Evolutionary conservation across 805 yeast species (phyloP).

Genomic region (Lipomyces yamanashiensis): DNA sequence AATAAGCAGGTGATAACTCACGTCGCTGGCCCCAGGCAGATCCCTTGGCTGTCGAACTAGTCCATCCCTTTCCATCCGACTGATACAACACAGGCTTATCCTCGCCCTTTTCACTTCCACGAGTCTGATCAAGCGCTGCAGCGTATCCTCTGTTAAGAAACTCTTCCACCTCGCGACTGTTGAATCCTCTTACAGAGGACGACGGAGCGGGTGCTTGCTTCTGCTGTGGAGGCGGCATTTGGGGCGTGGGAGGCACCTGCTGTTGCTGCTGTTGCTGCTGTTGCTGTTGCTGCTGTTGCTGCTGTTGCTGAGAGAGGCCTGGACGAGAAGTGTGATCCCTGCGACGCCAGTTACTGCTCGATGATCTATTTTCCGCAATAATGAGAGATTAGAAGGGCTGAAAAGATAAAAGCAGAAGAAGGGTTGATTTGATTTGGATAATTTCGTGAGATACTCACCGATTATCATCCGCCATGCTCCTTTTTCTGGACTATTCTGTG

Average conservation of each 20-base stretch:
- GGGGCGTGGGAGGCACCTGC: not conserved
- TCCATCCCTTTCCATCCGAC: slow-evolving; percentile 32
- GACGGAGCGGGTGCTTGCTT: slow-evolving; percentile 11
- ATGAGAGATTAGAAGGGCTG: not conserved
- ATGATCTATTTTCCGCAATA: not conserved
- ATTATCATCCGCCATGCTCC: slow-evolving; percentile 5
- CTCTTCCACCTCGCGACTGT: slow-evolving; percentile 34
- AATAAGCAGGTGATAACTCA: not conserved
- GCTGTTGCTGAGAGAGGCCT: slow-evolving; percentile 2
- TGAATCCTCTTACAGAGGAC: slow-evolving; percentile 29
- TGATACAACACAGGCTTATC: slow-evolving; percentile 12
- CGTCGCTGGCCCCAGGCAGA: slow-evolving; percentile 29
- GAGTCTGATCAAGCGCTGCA: slow-evolving; percentile 25
- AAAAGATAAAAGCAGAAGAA: not conserved
- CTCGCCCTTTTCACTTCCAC: slow-evolving; percentile 8
- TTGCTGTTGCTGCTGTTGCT: slow-evolving; percentile 13
- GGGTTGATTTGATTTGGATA: no score
- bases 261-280: no score
- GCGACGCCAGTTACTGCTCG: slow-evolving; percentile 30
- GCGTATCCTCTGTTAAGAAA: slow-evolving; percentile 28
- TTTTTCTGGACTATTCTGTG: not conserved
- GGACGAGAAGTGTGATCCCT: slow-evolving; percentile 13
- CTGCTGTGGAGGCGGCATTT: slow-evolving; percentile 5
- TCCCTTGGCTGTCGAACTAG: slow-evolving; percentile 23
- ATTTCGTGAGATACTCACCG: not conserved